Evolutionary conservation across 768 basidiomycete genomes (phyloP).

Genomic region (Russula brevipes): DNA sequence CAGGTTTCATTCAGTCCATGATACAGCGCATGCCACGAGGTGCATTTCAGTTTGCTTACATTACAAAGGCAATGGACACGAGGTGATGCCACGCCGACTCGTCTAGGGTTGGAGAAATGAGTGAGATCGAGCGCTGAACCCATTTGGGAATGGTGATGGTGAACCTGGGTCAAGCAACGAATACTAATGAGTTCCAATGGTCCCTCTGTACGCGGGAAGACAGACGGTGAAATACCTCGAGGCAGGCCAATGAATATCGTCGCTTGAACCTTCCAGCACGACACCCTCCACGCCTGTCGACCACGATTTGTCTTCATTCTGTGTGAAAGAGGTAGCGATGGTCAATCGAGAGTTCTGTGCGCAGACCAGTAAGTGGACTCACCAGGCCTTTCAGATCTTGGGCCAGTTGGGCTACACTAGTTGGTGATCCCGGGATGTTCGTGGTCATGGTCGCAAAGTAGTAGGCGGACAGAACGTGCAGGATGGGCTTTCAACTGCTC

Average conservation of each 20-base stretch:
- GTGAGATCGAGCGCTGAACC: background rate
- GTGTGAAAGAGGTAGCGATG: background rate
- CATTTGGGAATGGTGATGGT: background rate
- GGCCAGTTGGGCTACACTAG: background rate
- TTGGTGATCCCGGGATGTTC: background rate
- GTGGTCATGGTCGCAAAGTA: background rate
- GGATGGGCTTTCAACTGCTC: background rate
- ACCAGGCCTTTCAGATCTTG: background rate
- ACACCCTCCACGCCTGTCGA: background rate
- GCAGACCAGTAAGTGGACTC: background rate
- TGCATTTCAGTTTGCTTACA: background rate
- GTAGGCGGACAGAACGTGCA: background rate
- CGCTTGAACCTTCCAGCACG: background rate
- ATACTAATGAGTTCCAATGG: background rate
- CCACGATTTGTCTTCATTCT: background rate
- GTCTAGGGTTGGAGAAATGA: background rate
- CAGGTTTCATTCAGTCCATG: background rate
- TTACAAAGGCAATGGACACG: background rate
- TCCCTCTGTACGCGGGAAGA: no score
- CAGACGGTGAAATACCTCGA: background rate
- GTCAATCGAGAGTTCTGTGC: background rate
- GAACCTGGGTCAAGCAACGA: background rate
- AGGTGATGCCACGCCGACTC: background rate
- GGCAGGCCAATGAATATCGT: background rate
- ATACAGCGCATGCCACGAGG: background rate